Conservation (phyloP, 2,329 filamentous ascomycete genomes). For the Monosporascus sp. region DNA sequence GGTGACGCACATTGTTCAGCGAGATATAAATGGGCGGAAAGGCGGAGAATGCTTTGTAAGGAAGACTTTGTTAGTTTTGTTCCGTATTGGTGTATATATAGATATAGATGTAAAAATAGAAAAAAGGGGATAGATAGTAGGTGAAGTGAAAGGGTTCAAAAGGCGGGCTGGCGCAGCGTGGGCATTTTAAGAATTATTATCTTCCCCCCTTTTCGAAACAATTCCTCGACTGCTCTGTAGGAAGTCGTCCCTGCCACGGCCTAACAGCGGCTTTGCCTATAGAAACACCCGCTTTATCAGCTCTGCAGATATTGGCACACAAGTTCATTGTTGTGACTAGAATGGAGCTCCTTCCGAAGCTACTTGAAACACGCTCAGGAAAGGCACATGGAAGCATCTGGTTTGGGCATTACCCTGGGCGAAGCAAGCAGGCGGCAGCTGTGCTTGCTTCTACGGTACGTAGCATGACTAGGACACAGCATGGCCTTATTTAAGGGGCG, state of each 20-base stretch:
- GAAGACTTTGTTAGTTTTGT: not conserved
- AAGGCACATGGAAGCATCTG: no score
- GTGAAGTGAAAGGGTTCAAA: no score
- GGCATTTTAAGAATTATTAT: not conserved
- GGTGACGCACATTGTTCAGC: slow-evolving; percentile 8
- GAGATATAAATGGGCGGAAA: not conserved
- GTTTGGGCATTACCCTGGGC: no score
- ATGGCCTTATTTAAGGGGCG: no score
- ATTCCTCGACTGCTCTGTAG: not conserved
- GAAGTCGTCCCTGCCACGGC: not conserved
- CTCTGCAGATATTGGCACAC: not conserved
- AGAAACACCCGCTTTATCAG: not conserved
- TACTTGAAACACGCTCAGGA: no score
- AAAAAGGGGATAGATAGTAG: not conserved
- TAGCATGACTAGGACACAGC: no score
- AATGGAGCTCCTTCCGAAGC: not conserved
- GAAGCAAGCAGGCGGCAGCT: no score
- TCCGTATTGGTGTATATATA: not conserved
- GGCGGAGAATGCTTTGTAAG: not conserved
- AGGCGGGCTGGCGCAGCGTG: not conserved
- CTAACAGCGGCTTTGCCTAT: not conserved
- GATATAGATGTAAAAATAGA: not conserved
- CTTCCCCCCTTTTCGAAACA: not conserved
- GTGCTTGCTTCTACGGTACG: no score
- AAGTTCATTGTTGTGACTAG: not conserved